These are phyloP conservation scores for Vinca minor DNA, from an alignment of 257 asterid genomes.

Conservation along the genomic window DNA sequence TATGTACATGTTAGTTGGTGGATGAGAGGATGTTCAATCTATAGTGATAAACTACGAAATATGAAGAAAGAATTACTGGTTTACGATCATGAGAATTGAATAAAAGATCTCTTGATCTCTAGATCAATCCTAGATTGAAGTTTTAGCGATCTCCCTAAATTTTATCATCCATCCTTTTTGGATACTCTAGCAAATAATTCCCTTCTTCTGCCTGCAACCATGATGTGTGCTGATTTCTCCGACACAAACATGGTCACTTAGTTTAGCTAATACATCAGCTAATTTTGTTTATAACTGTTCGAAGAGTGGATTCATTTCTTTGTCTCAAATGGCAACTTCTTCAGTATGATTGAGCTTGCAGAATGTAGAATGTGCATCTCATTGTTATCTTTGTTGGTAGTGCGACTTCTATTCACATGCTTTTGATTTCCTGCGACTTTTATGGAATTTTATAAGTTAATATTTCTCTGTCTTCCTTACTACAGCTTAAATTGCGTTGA, in stretches of 20 bases:
- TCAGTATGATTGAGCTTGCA: not conserved
- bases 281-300: not conserved
- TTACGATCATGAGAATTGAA: not conserved
- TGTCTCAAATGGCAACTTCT: not conserved
- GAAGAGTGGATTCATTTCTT: not conserved
- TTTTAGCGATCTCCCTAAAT: not conserved
- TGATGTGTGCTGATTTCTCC: not conserved
- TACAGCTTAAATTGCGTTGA: constrained; percentile 73
- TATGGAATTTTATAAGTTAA: not conserved
- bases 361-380: not conserved
- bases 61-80: too few relatives aligned
- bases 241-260: not conserved
- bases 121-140: not conserved
- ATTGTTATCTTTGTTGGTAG: too few relatives aligned
- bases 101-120: too few relatives aligned
- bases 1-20: too few relatives aligned
- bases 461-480: constrained; percentile 7
- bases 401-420: not conserved
- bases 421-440: not conserved
- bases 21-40: not conserved
- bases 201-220: not conserved
- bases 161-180: not conserved
- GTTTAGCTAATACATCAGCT: not conserved
- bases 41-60: not conserved
- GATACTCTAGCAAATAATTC: not conserved